Evolutionary conservation across 371 early-diverging fungal genomes (phyloP).

Genomic region (Mucor lusitanicus): DNA sequence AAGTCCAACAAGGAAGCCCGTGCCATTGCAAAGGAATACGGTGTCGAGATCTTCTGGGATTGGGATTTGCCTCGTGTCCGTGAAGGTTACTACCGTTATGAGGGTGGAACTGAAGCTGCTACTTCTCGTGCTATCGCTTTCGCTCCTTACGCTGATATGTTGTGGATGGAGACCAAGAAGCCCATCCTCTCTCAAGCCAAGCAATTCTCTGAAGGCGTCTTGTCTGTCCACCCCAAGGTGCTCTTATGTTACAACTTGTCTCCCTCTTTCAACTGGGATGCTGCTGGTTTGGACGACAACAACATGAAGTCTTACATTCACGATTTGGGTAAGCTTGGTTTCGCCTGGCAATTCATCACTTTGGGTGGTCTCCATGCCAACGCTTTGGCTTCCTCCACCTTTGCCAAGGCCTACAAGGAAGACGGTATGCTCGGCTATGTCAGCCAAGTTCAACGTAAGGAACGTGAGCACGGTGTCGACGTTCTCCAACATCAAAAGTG

Average conservation of each 20-base stretch:
- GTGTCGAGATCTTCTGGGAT: constrained; percentile 86
- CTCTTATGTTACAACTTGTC: constrained; percentile 95
- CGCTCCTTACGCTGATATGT: constrained; percentile 92
- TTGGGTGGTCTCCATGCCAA: constrained; percentile 96
- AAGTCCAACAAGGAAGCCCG: constrained; percentile 87
- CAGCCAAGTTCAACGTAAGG: constrained; percentile 90
- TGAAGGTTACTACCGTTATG: constrained; percentile 96
- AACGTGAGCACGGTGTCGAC: constrained; percentile 89
- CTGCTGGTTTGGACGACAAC: constrained; percentile 91
- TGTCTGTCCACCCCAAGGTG: constrained; percentile 53
- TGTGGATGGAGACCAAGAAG: constrained; percentile 98
- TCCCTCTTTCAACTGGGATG: constrained; percentile 98
- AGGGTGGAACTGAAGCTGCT: constrained; percentile 91
- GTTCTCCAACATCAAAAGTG: constrained; percentile 96
- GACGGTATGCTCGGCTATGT: constrained; percentile 97
- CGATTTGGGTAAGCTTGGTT: constrained; percentile 90
- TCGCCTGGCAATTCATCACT: constrained; percentile 98
- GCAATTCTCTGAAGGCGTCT: constrained; percentile 88
- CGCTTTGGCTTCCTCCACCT: constrained; percentile 76
- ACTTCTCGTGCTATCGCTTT: constrained; percentile 88
- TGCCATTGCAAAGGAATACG: constrained; percentile 72
- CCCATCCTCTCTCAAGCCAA: constrained; percentile 91
- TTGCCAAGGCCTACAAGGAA: constrained; percentile 87
- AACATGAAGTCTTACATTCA: constrained; percentile 83
- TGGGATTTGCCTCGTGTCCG: constrained; percentile 94